Evolutionary conservation across 371 early-diverging fungal species (phyloP), one percentile per base, ranked within the genome.

Genomic region (Mortierella sp.): DNA sequence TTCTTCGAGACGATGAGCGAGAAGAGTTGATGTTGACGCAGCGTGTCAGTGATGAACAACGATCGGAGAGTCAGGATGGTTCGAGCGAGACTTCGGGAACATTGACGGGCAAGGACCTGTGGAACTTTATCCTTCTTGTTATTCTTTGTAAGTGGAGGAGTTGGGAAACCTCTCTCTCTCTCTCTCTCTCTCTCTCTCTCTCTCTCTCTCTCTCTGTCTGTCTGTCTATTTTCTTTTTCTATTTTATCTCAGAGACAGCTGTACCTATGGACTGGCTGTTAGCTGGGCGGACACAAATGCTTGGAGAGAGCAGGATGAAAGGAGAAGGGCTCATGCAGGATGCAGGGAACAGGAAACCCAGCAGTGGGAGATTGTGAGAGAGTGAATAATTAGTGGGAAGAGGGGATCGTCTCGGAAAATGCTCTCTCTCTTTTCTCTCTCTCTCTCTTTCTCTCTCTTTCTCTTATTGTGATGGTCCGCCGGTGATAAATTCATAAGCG

Each of bases 141-240:
- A 66, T 89, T 28, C 83, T 93, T 59, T 93, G 93, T 91, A 85
- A 75, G 90, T 80, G 11, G n/a, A n/a, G n/a, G n/a, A n/a, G n/a
- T n/a, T n/a, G n/a, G n/a, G n/a, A n/a, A n/a, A n/a, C 21, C 51
- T 18, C n/a, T n/a, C n/a, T n/a, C n/a, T n/a, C n/a, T n/a, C n/a
- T n/a, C n/a, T n/a, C n/a, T n/a, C n/a, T n/a, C 51, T 51, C 37
- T 26, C 26, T 46, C n/a, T 11, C 37, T 15, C 62, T 30, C 19
- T 48, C 72, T n/a, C 30, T 0, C 44, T 37, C 15, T 56, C 19
- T 25, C 60, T 15, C 45, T n/a, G n/a, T n/a, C n/a, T n/a, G n/a
- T n/a, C n/a, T n/a, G n/a, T n/a, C n/a, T n/a, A n/a, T n/a, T n/a
- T n/a, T n/a, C n/a, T n/a, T n/a, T n/a, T n/a, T n/a, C n/a, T n/a